Percentiles rank a stretch among this genome's conserved stretches.
Evolutionary conservation across 805 yeast species (phyloP).

Genomic region (Yamadazyma insecticola): DNA sequence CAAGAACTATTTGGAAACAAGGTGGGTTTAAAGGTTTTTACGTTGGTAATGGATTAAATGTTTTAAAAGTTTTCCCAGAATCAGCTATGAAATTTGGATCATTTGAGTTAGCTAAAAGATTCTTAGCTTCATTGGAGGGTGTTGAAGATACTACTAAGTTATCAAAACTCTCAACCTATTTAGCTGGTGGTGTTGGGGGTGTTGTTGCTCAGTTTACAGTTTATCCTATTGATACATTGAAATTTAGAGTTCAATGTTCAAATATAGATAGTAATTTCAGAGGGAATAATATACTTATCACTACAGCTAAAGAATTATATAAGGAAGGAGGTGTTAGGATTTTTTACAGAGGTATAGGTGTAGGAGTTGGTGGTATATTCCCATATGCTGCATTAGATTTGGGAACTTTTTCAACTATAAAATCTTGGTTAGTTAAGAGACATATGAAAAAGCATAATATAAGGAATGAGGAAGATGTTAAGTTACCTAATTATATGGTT

Average conservation of each 20-base stretch:
- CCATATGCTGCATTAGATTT: slow-evolving; percentile 96
- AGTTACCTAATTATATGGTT: slow-evolving; percentile 73
- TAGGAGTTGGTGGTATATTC: slow-evolving; percentile 94
- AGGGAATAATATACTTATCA: slow-evolving; percentile 57
- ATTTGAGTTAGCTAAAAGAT: slow-evolving; percentile 79
- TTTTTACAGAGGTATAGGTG: slow-evolving; percentile 83
- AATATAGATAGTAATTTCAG: slow-evolving; percentile 57
- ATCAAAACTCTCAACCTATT: slow-evolving; percentile 73
- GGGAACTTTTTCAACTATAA: slow-evolving; percentile 87
- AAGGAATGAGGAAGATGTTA: slow-evolving; percentile 50
- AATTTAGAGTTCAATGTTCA: slow-evolving; percentile 91
- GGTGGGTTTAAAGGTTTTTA: slow-evolving; percentile 88
- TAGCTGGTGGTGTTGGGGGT: slow-evolving; percentile 97
- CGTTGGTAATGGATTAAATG: slow-evolving; percentile 92
- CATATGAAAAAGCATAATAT: slow-evolving; percentile 46
- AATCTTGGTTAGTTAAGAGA: slow-evolving; percentile 64
- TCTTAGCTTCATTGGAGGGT: slow-evolving; percentile 73
- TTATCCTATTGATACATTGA: slow-evolving; percentile 92
- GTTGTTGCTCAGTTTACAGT: slow-evolving; percentile 88
- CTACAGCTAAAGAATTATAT: slow-evolving; percentile 76
- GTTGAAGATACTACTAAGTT: slow-evolving; percentile 63
- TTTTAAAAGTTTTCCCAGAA: slow-evolving; percentile 93
- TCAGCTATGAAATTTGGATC: slow-evolving; percentile 97
- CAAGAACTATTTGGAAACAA: slow-evolving; percentile 72
- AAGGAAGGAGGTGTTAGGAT: slow-evolving; percentile 70